Evolutionary conservation across 192 early-diverging fungal species (phyloP), one percentile per base, ranked within the genome.

Genomic region (Ramicandelaber brevisporus): DNA sequence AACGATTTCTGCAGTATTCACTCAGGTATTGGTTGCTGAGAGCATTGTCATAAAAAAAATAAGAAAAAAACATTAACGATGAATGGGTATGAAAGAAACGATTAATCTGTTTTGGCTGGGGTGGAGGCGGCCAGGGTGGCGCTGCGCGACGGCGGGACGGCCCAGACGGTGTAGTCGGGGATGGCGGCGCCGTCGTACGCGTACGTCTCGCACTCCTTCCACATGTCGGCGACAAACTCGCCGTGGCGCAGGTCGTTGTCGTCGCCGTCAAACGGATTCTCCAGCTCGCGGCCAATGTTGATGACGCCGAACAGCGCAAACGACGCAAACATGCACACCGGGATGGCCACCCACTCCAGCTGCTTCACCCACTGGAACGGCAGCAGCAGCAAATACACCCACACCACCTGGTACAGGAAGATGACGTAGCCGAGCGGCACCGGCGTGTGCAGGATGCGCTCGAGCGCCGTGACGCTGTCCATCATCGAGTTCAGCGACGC

Each of bases 281-380:
- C 78, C 30, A 86, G 78, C 53, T 82, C 69, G 6, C 53, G 46
- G 26, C 72, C 75, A 40, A 82, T 82, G 20, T 55, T 58, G 36
- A 78, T 70, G 40, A 81, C 70, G 38, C 82, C 82, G 29, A 78
- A 63, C 37, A 80, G 48, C 1, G 48, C 62, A 42, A 80, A 79
- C 1, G 62, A 41, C 16, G 67, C 57, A 2, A 85, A 34, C 19
- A 57, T 39, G 21, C 67, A 45, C 9, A 68, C 38, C 7, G 73
- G 63, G 23, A 78, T 63, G 17, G 64, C 60, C 33, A 51, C 53
- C 73, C 73, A 85, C 12, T 33, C 24, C n/a, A 59, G 34, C 9
- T 47, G 41, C 11, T 30, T 27, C 13, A 77, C 59, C 6, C 73
- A 42, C 22, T 78, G 78, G 46, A 84, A 78, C 2, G 80, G 80